Evolutionary conservation across 306 rosid genomes (phyloP), one percentile per base, ranked within the genome.

Genomic region (Quercus bicolor): DNA sequence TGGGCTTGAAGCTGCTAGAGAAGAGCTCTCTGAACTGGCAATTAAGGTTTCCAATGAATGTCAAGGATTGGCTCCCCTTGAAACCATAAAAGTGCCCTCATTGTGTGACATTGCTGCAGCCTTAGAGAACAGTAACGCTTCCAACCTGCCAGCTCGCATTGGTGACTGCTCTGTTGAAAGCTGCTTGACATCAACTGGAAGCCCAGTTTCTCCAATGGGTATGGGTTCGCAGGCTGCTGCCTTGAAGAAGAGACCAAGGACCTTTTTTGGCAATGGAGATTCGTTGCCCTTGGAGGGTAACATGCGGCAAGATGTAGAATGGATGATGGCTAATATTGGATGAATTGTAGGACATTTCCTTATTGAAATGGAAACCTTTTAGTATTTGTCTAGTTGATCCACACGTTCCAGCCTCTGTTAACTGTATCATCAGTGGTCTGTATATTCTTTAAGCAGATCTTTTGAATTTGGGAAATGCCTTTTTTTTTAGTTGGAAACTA

Each of bases 301-400:
- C 80, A 66, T 80, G 18, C 75, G 87, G 66, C 91, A 80, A 54
- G 87, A 88, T 55, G 82, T 85, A 34, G 89, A 88, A 70, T 86
- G 91, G 89, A 86, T 81, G 86, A 81, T 86, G 89, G 70, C 78
- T 23, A 86, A 84, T 77, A 76, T 86, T 77, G 91, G 88, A 52
- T 88, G 87, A 88, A 60, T 45, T 2, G 72, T 65, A 26, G 51
- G 24, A 18, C 56, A 18, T 65, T 75, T 54, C 37, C 19, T 45
- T 59, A 66, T 52, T 18, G 34, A 60, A 75, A 6, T 33, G 77
- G 71, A 82, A 20, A 31, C 34, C 33, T 43, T 45, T 60, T 19
- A 65, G 68, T 53, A 7, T 64, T 40, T 84, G 78, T 53, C 71
- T 73, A 74, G 82, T 45, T 73, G 56, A 57, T 60, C 64, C 62